Evolutionary conservation across 2,329 filamentous ascomycete genomes (phyloP).

Genomic region (Colletotrichum chrysophilum): DNA sequence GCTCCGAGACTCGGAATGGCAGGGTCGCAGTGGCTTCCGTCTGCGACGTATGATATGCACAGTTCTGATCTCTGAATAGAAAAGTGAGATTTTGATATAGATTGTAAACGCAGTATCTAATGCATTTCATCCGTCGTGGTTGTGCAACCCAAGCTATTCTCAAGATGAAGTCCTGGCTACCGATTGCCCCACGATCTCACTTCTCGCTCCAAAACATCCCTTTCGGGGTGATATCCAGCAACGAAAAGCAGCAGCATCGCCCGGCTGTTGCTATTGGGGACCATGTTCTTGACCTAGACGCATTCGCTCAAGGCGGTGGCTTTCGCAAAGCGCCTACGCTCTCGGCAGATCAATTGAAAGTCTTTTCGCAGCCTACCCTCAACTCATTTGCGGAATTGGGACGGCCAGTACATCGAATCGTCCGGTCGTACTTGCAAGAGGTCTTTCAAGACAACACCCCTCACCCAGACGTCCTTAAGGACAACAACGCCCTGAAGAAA

Average conservation of each 20-base stretch:
- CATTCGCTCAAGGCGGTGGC: constrained; percentile 16
- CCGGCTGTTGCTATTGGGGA: constrained; percentile 73
- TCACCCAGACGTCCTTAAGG: constrained; percentile 9
- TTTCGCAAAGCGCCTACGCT: constrained; percentile 4
- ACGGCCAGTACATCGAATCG: constrained; percentile 66
- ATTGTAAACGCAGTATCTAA: neutral
- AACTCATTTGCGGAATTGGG: constrained; percentile 75
- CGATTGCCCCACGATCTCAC: constrained; percentile 22
- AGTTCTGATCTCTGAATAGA: neutral
- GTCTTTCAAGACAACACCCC: constrained; percentile 57
- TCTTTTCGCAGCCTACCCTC: constrained; percentile 55
- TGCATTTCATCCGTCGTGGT: neutral
- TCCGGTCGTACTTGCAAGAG: constrained; percentile 69
- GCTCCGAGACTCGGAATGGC: neutral
- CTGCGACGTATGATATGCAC: neutral
- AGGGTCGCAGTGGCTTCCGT: neutral
- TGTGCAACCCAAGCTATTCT: neutral
- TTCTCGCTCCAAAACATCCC: constrained; percentile 79
- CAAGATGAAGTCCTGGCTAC: constrained; percentile 21
- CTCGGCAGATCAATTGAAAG: neutral
- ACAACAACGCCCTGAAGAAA: neutral
- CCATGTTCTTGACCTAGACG: constrained; percentile 65
- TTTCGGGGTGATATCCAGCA: constrained; percentile 74
- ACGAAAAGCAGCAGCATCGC: constrained; percentile 55
- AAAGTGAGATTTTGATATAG: neutral